Evolutionary conservation across 495 filamentous ascomycete species (phyloP).

Genomic region (Penicillium crystallinum): DNA sequence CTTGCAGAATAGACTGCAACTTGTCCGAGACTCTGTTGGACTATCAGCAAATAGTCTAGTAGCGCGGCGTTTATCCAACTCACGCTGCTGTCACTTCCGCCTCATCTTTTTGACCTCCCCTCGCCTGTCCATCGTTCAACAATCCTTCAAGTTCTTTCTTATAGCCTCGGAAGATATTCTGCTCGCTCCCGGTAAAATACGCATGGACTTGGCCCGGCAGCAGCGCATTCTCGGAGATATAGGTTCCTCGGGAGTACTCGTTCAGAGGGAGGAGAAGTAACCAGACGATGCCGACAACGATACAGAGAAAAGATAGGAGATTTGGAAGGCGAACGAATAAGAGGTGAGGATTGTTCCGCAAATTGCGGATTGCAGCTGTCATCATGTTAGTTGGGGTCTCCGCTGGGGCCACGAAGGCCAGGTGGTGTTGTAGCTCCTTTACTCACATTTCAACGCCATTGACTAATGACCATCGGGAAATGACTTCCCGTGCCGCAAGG

Average conservation of each 20-base stretch:
- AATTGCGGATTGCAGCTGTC: constrained; percentile 38
- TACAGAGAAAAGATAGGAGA: constrained; percentile 72
- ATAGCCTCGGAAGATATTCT: constrained; percentile 91
- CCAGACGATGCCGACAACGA: constrained; percentile 86
- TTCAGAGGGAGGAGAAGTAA: constrained; percentile 89
- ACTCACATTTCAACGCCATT: constrained; percentile 45
- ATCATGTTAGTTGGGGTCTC: constrained; percentile 17
- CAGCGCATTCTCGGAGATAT: constrained; percentile 96
- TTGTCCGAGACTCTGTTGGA: constrained; percentile 56
- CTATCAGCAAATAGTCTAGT: constrained; percentile 6
- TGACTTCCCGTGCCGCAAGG: constrained; percentile 13
- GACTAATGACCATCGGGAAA: constrained; percentile 19
- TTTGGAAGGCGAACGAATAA: constrained; percentile 39
- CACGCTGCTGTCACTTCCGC: constrained; percentile 43
- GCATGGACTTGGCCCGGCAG: constrained; percentile 95
- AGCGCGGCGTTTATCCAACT: constrained; percentile 11
- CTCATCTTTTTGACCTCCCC: constrained; percentile 13
- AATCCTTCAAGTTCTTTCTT: constrained; percentile 68
- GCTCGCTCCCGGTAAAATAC: constrained; percentile 93
- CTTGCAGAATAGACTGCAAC: constrained; percentile 67
- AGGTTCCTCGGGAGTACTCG: constrained; percentile 85
- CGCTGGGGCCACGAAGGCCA: constrained; percentile 7
- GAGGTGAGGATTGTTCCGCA: constrained; percentile 40
- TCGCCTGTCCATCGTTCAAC: constrained; percentile 16
- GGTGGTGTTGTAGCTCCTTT: constrained; percentile 9